Evolutionary conservation across 2,329 filamentous ascomycete genomes (phyloP).

Genomic region (Magnaporthiopsis poae): DNA sequence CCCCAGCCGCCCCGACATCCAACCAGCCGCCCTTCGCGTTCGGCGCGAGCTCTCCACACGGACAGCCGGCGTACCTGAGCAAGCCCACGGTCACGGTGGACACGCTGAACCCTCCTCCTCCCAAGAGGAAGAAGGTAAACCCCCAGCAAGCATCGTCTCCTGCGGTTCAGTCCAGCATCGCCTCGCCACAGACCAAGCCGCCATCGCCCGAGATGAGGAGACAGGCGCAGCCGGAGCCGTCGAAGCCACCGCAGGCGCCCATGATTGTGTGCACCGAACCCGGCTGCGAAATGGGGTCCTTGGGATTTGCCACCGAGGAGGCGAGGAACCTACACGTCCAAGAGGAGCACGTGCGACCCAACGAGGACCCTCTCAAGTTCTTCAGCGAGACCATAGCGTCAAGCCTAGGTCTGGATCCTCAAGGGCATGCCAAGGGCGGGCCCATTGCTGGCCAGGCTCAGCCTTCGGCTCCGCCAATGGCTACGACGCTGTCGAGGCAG

Average conservation of each 20-base stretch:
- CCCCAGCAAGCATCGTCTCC: conserved; percentile 28
- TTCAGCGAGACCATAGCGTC: conserved; percentile 38
- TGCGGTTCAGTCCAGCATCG: conserved; percentile 25
- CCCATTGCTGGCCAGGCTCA: conserved; percentile 20
- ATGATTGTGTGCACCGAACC: conserved; percentile 41
- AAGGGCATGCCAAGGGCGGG: conserved; percentile 33
- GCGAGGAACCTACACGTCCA: conserved; percentile 41
- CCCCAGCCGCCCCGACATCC: conserved; percentile 48
- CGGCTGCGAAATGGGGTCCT: conserved; percentile 41
- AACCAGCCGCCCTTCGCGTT: conserved; percentile 48
- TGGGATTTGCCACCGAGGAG: conserved; percentile 46
- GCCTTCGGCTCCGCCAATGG: conserved; percentile 27
- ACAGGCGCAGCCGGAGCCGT: conserved; percentile 22
- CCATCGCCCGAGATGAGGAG: conserved; percentile 36
- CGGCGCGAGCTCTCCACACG: conserved; percentile 47
- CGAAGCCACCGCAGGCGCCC: conserved; percentile 28
- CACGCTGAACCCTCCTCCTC: conserved; percentile 43
- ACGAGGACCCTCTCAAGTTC: conserved; percentile 45
- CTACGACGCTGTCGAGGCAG: conserved; percentile 34
- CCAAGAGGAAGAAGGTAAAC: conserved; percentile 45
- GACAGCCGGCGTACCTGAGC: conserved; percentile 45
- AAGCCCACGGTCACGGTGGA: conserved; percentile 42
- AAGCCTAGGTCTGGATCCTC: conserved; percentile 40
- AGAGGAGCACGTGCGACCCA: conserved; percentile 50
- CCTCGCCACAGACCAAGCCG: conserved; percentile 38